phyloP scores from a whole-genome alignment of 2,329 filamentous ascomycete genomes.

The Furcasterigmium sp. region DNA sequence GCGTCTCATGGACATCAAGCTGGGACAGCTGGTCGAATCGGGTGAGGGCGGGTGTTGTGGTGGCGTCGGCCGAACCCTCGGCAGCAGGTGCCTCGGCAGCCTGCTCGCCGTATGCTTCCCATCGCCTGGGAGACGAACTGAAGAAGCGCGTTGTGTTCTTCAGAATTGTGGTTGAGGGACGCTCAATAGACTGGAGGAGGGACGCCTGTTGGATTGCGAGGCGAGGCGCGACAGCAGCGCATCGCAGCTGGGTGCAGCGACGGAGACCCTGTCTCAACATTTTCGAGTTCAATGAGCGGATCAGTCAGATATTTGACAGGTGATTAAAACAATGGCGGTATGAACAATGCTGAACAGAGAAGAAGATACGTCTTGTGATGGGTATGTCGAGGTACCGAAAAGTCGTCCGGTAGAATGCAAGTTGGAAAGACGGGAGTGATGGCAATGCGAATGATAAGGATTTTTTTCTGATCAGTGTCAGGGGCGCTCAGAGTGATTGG shows the following conservation, averaged over 20 bases:
- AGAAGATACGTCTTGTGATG: neutral
- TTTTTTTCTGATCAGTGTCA: too few species aligned
- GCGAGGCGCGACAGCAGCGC: constrained; percentile 12
- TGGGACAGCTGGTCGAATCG: constrained; percentile 39
- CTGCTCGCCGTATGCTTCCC: constrained; percentile 34
- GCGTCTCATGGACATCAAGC: constrained; percentile 52
- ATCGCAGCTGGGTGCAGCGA: constrained; percentile 31
- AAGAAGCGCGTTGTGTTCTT: constrained; percentile 5
- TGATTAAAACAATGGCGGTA: neutral
- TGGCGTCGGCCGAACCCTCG: constrained; percentile 7
- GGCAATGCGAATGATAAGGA: too few species aligned
- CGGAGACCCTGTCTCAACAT: constrained; percentile 25
- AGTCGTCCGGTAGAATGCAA: too few species aligned
- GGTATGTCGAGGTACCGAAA: too few species aligned
- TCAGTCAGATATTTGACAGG: too few species aligned
- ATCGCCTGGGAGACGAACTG: constrained; percentile 14
- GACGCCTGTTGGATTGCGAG: constrained; percentile 7
- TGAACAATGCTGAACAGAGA: constrained; percentile 1
- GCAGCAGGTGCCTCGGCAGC: constrained; percentile 14
- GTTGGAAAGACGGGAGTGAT: too few species aligned
- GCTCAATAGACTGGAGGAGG: constrained; percentile 7
- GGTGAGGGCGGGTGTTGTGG: constrained; percentile 19
- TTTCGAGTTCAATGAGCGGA: too few species aligned
- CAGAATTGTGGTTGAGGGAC: constrained; percentile 6
- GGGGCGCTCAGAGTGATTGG: too few species aligned